phyloP scores from a whole-genome alignment of 2,329 filamentous ascomycete species.

The Xylariaceae sp. region DNA sequence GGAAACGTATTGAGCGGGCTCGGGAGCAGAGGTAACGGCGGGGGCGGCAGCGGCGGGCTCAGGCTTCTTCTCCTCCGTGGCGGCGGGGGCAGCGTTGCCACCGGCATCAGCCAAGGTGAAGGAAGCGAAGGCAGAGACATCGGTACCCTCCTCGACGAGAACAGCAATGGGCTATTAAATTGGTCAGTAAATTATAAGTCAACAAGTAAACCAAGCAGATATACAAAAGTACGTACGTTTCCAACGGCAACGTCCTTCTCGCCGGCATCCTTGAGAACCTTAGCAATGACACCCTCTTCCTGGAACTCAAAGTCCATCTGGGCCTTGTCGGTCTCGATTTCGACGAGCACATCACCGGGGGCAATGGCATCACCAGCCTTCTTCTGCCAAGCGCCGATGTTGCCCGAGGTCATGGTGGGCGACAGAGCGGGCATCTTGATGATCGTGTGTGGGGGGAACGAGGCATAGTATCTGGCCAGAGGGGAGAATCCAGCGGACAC shows the following conservation, averaged over 20 bases:
- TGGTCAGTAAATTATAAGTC: slow-evolving; percentile 13
- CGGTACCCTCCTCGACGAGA: slow-evolving; percentile 84
- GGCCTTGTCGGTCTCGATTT: slow-evolving; percentile 99
- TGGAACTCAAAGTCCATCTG: slow-evolving; percentile 99
- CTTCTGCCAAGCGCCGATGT: slow-evolving; percentile 98
- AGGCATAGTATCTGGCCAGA: slow-evolving; percentile 64
- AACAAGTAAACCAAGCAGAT: slow-evolving; percentile 6
- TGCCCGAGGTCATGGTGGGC: slow-evolving; percentile 93
- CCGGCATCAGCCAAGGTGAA: slow-evolving; percentile 89
- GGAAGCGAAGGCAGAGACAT: slow-evolving; percentile 80
- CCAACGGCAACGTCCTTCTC: slow-evolving; percentile 92
- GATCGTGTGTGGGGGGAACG: slow-evolving; percentile 89
- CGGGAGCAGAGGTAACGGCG: slow-evolving; percentile 47
- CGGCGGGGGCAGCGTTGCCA: slow-evolving; percentile 63
- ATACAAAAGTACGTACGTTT: slow-evolving; percentile 61
- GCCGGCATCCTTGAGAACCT: slow-evolving; percentile 86
- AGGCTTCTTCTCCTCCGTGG: slow-evolving; percentile 62
- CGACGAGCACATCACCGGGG: slow-evolving; percentile 91
- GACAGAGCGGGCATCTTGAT: slow-evolving; percentile 98
- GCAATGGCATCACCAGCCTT: slow-evolving; percentile 82
- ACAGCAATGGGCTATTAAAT: slow-evolving; percentile 79
- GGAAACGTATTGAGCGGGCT: slow-evolving; percentile 64
- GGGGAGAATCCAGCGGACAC: slow-evolving; percentile 45
- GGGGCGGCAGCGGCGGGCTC: slow-evolving; percentile 57
- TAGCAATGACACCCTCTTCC: slow-evolving; percentile 92